Evolutionary conservation across 2,329 filamentous ascomycete species (phyloP).

Genomic region (Cladosporium sp.): DNA sequence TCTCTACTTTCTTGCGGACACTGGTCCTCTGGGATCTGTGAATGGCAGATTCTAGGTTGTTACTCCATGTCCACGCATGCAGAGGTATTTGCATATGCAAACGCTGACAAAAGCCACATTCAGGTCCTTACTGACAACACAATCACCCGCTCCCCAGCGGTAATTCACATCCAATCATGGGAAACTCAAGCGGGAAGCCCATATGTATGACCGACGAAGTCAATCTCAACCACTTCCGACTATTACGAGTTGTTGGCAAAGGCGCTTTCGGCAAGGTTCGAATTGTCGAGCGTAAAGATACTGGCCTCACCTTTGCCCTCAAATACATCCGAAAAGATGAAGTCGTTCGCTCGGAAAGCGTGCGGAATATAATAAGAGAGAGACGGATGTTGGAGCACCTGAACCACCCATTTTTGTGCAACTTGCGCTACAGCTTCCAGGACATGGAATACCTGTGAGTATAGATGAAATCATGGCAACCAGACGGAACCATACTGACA

Average conservation of each 20-base stretch:
- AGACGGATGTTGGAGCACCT: constrained; percentile 97
- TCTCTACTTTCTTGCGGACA: neutral
- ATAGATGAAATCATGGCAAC: neutral
- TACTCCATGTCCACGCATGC: neutral
- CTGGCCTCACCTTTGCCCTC: constrained; percentile 86
- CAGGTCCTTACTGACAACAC: constrained; percentile 15
- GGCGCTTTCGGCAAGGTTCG: constrained; percentile 98
- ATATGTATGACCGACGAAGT: constrained; percentile 93
- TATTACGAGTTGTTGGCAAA: constrained; percentile 93
- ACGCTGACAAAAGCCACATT: neutral
- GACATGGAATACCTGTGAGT: constrained; percentile 96
- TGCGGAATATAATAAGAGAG: constrained; percentile 97
- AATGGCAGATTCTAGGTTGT: neutral
- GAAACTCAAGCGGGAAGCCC: constrained; percentile 92
- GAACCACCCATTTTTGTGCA: constrained; percentile 97
- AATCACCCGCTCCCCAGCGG: constrained; percentile 6
- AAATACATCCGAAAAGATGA: constrained; percentile 99
- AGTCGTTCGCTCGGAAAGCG: constrained; percentile 96
- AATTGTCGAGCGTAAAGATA: constrained; percentile 97
- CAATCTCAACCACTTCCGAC: constrained; percentile 94
- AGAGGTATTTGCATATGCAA: neutral
- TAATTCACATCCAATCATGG: constrained; percentile 60
- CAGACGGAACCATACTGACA: neutral
- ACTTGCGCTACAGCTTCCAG: constrained; percentile 97
- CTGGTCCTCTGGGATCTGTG: neutral